phyloP scores from a whole-genome alignment of 1,284 basidiomycete genomes.

The Leccinum pachyderme region DNA sequence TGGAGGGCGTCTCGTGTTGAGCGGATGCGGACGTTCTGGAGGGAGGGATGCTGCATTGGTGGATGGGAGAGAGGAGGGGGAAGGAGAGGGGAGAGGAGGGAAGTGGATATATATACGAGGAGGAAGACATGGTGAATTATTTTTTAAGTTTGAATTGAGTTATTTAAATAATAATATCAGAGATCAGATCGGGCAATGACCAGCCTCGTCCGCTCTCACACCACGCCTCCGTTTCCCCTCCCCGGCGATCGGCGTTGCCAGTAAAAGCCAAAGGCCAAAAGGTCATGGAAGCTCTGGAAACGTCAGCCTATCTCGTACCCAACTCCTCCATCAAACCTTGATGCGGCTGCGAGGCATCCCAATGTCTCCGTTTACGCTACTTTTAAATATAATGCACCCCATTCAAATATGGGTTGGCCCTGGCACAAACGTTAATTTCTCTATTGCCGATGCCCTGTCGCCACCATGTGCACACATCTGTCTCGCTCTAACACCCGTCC shows the following conservation, averaged over 20 bases:
- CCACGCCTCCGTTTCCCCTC: background rate
- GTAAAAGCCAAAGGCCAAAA: conserved; percentile 21
- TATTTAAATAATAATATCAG: conserved; percentile 11
- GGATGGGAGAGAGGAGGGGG: conserved; percentile 11
- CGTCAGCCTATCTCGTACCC: conserved; percentile 1
- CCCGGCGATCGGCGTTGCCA: conserved; percentile 22
- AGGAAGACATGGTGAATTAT: conserved; percentile 26
- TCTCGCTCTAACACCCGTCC: conserved; percentile 1
- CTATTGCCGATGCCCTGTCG: conserved; percentile 5
- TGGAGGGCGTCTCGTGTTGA: conserved; percentile 75
- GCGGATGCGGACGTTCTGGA: conserved; percentile 70
- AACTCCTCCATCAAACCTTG: conserved; percentile 29
- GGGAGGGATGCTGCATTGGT: conserved; percentile 66
- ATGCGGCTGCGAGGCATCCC: conserved; percentile 13
- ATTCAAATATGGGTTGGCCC: conserved; percentile 1
- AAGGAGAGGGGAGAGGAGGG: conserved; percentile 10
- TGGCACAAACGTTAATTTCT: conserved; percentile 21
- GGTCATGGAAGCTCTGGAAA: conserved; percentile 20
- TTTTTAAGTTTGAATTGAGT: conserved; percentile 42
- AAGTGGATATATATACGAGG: conserved; percentile 27
- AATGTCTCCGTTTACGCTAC: conserved; percentile 9
- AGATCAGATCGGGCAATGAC: background rate
- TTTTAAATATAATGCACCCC: conserved; percentile 4
- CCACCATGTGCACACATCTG: conserved; percentile 8
- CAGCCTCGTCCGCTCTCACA: background rate